Evolutionary conservation across 1,284 basidiomycete species (phyloP).

Genomic region (Trametes polyzona): DNA sequence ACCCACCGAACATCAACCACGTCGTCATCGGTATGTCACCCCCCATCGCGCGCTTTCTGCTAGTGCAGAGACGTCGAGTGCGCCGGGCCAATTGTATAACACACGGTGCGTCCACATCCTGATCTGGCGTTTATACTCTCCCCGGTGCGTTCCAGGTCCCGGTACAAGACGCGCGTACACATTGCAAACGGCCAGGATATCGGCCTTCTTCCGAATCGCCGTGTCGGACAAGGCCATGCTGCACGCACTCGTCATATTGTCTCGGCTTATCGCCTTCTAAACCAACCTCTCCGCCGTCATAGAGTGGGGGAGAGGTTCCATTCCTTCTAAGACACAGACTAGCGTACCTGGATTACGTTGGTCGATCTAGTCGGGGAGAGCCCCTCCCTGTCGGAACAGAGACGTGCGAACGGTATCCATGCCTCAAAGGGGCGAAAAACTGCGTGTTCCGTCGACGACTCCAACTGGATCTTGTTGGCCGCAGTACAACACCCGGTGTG

Average conservation of each 20-base stretch:
- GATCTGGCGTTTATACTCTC: background rate
- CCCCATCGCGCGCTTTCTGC: background rate
- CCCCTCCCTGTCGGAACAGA: conserved; percentile 17
- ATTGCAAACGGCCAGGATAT: no score
- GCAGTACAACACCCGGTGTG: conserved; percentile 15
- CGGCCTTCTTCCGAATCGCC: no score
- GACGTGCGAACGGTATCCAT: conserved; percentile 29
- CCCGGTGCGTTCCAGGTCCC: background rate
- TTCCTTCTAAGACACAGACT: background rate
- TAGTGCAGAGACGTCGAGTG: background rate
- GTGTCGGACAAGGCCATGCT: no score
- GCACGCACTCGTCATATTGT: background rate
- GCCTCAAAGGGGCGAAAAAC: conserved; percentile 20
- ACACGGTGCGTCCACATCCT: background rate
- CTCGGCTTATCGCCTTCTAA: background rate
- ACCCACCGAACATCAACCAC: conserved; percentile 9
- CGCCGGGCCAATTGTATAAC: background rate
- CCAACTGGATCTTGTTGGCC: background rate
- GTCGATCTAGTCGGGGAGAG: background rate
- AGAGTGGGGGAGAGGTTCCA: background rate
- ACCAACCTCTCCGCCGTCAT: background rate
- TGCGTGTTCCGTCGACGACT: conserved; percentile 13
- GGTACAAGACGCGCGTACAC: no score
- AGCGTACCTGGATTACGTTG: conserved; percentile 13
- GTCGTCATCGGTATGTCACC: conserved; percentile 16